Evolutionary conservation across 169 alveolate genomes (phyloP), one percentile per base, ranked within the genome.

Genomic region (Plasmodium gonderi): DNA sequence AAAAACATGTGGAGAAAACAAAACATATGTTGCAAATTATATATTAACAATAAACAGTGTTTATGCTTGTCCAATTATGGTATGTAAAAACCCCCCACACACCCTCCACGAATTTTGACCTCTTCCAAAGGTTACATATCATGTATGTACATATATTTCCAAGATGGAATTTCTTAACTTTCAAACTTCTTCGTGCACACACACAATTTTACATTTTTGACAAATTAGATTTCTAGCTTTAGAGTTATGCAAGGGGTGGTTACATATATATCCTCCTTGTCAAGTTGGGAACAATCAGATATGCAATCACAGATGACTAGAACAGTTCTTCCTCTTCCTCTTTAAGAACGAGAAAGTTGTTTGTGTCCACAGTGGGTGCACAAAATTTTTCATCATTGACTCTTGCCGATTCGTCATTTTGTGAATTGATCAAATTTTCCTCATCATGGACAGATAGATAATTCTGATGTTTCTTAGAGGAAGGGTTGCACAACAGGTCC

Each of bases 291-390:
- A 14, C 31, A 38, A n/a, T 31, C 69, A 54, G 23, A n/a, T 20
- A 36, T 17, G 31, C 31, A 20, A 14, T 9, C 45, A 75, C 65
- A n/a, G 38, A 79, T 26, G 6, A 23, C 69, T 69, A 83, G 64
- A 83, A 83, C 7, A 83, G 45, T 36, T 83, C 92, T 29, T 83
- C 92, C 60, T 83, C 92, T 26, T 54, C 92, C 74, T 83, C 92
- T 54, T 83, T 83, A 49, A 83, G 49, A 5, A 83, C 82, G 31
- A 83, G 82, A 49, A 83, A 83, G 31, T 51, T 47, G 29, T 83
- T 76, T 49, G 83, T 69, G 45, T 83, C 82, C 31, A 83, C 74
- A 7, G 78, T 47, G 20, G 75, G 83, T 8, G 69, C 42, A 44
- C 2, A 12, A n/a, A 72, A 11, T 14, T 72, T 14, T 0, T 47